phyloP scores from a whole-genome alignment of 768 basidiomycete genomes.

The Leccinum truebloodii region DNA sequence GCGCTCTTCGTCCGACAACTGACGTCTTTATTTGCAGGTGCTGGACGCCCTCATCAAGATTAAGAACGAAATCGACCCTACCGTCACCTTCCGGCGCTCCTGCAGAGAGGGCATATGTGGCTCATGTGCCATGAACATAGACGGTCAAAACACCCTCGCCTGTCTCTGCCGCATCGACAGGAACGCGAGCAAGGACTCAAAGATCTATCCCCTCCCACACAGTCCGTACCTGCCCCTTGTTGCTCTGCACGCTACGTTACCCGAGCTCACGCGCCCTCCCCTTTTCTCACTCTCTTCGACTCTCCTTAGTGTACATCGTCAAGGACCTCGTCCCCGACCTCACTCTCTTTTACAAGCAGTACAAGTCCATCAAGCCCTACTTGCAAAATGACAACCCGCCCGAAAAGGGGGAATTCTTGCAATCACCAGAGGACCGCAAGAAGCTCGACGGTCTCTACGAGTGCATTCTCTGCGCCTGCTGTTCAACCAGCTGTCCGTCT shows the following conservation, averaged over 20 bases:
- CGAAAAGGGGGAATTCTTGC: conserved; percentile 81
- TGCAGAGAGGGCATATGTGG: conserved; percentile 97
- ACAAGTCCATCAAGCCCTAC: conserved; percentile 98
- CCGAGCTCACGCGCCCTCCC: neutral
- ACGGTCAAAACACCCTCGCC: conserved; percentile 96
- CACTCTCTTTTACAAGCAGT: conserved; percentile 96
- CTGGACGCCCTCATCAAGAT: conserved; percentile 97
- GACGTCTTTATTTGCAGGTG: conserved; percentile 41
- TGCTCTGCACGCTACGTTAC: neutral
- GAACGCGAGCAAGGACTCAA: conserved; percentile 64
- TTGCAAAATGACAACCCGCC: conserved; percentile 93
- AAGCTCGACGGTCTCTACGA: conserved; percentile 98
- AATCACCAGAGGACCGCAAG: conserved; percentile 87
- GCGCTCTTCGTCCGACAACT: neutral
- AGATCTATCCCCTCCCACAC: conserved; percentile 97
- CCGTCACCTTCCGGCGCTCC: conserved; percentile 91
- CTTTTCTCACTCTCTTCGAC: neutral
- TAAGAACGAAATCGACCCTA: conserved; percentile 98
- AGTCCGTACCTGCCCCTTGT: conserved; percentile 54
- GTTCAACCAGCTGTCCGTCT: conserved; percentile 95
- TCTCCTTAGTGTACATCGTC: conserved; percentile 85
- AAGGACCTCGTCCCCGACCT: conserved; percentile 96
- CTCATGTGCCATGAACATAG: conserved; percentile 98
- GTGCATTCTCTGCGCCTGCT: conserved; percentile 96
- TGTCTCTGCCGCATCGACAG: conserved; percentile 96